Conservation (phyloP, 163 green algal species). For the Trebouxia gelatinosa region DNA sequence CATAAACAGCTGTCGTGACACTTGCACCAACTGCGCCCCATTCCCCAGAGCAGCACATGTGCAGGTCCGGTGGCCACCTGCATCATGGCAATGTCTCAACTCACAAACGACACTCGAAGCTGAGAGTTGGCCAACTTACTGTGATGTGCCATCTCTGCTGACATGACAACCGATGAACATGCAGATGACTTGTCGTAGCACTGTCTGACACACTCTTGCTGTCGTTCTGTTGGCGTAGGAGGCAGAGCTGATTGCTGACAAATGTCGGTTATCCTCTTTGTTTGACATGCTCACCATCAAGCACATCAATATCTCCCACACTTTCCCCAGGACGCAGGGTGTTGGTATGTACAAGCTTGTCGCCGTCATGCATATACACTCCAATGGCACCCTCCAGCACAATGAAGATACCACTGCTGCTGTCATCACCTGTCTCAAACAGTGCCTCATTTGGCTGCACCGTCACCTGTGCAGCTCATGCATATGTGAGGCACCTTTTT, state of each 20-base stretch:
- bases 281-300: conserved; percentile 52
- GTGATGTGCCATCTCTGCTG: no score
- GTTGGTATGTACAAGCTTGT: conserved; percentile 60
- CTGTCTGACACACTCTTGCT: no score
- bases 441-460: conserved; percentile 23
- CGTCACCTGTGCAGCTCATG: neutral
- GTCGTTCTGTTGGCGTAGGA: no score
- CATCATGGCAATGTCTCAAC: no score
- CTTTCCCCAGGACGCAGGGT: conserved; percentile 71
- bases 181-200: no score
- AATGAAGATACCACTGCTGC: conserved; percentile 72
- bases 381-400: conserved; percentile 71
- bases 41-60: conserved; percentile 70
- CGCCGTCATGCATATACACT: conserved; percentile 60
- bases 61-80: conserved; percentile 45
- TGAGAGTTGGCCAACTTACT: no score
- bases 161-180: neutral
- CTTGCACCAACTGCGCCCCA: conserved; percentile 62
- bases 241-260: neutral
- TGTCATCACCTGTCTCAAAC: conserved; percentile 54
- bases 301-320: conserved; percentile 75
- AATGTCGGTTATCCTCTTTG: neutral
- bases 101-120: no score
- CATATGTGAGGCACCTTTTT: no score
- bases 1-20: conserved; percentile 69